phyloP scores from a whole-genome alignment of 169 alveolate genomes.

The Cryptosporidium andersoni region DNA sequence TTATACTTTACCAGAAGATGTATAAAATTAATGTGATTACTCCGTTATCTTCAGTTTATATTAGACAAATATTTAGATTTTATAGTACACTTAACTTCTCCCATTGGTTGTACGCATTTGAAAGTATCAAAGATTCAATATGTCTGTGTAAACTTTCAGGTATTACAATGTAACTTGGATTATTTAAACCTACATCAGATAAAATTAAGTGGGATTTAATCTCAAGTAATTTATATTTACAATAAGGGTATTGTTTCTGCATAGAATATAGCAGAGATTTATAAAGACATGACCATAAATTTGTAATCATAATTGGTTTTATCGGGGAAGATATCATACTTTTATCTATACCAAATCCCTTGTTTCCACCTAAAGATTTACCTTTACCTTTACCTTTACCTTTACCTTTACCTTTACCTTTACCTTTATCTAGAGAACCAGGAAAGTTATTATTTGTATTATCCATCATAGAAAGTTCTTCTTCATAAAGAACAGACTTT shows the following conservation, averaged over 20 bases:
- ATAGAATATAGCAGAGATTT: constrained; percentile 39
- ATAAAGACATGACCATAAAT: constrained; percentile 60
- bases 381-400: constrained; percentile 12
- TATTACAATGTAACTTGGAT: constrained; percentile 48
- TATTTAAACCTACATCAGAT: neutral
- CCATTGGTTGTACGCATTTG: constrained; percentile 70
- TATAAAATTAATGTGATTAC: neutral
- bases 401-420: neutral
- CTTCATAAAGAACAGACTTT: constrained; percentile 28
- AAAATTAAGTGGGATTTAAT: too few relatives aligned
- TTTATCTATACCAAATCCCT: constrained; percentile 5
- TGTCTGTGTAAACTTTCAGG: constrained; percentile 59
- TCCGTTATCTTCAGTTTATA: too few relatives aligned
- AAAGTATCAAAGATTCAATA: constrained; percentile 62
- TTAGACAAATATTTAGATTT: neutral
- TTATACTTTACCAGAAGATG: constrained; percentile 14
- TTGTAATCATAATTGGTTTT: constrained; percentile 59
- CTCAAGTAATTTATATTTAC: constrained; percentile 23
- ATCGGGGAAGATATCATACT: constrained; percentile 25
- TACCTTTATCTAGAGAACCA: neutral
- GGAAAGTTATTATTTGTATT: neutral
- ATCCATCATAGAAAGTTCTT: neutral
- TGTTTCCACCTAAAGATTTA: constrained; percentile 23
- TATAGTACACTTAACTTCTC: constrained; percentile 12
- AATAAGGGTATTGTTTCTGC: constrained; percentile 17